phyloP scores from a whole-genome alignment of 2,329 filamentous ascomycete genomes.

The Epichloe amarillans region DNA sequence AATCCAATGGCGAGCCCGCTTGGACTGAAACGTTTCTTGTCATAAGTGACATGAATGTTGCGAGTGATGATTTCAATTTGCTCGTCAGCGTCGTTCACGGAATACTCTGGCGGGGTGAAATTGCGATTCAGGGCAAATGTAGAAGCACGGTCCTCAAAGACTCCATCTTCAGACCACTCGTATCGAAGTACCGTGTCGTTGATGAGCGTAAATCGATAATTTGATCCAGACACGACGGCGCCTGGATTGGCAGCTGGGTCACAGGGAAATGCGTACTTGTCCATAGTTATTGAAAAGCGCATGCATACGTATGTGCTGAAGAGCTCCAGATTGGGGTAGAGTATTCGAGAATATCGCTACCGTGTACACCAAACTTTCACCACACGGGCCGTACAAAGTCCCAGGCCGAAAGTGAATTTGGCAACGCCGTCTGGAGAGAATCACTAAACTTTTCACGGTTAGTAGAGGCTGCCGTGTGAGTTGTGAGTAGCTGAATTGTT shows the following conservation, averaged over 20 bases:
- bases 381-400: too few species aligned
- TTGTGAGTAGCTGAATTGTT: too few species aligned
- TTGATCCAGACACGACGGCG: conserved; percentile 3
- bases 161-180: conserved; percentile 45
- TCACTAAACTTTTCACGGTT: too few species aligned
- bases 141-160: conserved; percentile 49
- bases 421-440: too few species aligned
- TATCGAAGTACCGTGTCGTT: conserved; percentile 43
- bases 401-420: too few species aligned
- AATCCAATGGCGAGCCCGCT: conserved; percentile 34
- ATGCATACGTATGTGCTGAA: background rate
- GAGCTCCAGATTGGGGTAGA: too few species aligned
- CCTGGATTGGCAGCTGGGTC: conserved; percentile 1
- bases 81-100: conserved; percentile 29
- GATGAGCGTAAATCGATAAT: conserved; percentile 47
- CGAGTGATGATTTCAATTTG: conserved; percentile 41
- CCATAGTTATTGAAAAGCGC: background rate
- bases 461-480: too few species aligned
- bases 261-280: conserved; percentile 2
- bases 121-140: conserved; percentile 43
- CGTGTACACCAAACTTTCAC: too few species aligned
- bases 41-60: conserved; percentile 41
- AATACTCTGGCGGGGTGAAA: conserved; percentile 27
- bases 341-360: too few species aligned
- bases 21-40: conserved; percentile 40